These are phyloP conservation scores for Pouteria glomerata DNA, from an alignment of 148 eudicot species.

Conservation along the genomic window DNA sequence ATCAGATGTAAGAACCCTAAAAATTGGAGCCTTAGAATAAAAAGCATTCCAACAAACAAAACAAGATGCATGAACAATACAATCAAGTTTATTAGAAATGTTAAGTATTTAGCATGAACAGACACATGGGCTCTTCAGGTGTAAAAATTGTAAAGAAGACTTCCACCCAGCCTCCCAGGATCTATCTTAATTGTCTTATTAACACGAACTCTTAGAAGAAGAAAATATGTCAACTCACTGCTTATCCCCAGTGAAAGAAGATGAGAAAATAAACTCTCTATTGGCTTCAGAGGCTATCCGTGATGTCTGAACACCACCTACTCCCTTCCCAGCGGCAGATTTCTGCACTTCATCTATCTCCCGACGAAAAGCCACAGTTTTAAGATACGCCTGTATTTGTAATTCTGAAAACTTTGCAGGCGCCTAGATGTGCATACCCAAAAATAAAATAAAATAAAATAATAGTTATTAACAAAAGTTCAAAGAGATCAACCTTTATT, in stretches of 20 bases:
- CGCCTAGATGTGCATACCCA: conserved; percentile 40
- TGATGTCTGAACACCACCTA: conserved; percentile 93
- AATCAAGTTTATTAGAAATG: not conserved
- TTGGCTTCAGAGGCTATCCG: conserved; percentile 97
- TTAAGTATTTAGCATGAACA: conserved; percentile 4
- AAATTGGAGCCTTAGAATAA: conserved; percentile 7
- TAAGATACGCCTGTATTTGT: conserved; percentile 92
- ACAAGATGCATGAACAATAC: not conserved
- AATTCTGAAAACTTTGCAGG: conserved; percentile 91
- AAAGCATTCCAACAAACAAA: not conserved
- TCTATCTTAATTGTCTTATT: not conserved
- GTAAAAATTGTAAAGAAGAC: not conserved
- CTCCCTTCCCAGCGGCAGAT: conserved; percentile 78
- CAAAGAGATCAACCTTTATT: not conserved
- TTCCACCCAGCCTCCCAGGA: not conserved
- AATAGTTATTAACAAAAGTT: not conserved
- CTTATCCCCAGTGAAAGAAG: conserved; percentile 89
- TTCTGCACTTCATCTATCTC: conserved; percentile 92
- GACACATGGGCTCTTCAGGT: conserved; percentile 8
- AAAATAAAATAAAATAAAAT: conserved; percentile 13
- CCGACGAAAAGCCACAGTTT: conserved; percentile 97
- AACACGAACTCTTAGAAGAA: not conserved
- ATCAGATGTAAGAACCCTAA: conserved; percentile 62
- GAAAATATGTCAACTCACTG: conserved; percentile 40
- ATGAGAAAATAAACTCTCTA: conserved; percentile 85